Conservation (phyloP, 2,329 filamentous ascomycete species). For the Fusarium albidum region DNA sequence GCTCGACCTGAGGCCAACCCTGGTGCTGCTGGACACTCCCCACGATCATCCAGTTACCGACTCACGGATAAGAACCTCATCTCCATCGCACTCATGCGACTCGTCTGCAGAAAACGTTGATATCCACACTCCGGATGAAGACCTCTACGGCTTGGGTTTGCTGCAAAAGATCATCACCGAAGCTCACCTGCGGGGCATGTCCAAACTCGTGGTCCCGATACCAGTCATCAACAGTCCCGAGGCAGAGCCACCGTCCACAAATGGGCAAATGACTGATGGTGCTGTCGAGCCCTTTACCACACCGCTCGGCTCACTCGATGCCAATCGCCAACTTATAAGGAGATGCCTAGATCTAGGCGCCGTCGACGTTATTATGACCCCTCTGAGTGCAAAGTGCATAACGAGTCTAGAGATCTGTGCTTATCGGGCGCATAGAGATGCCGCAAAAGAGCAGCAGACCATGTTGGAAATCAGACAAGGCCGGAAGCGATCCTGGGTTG, state of each 20-base stretch:
- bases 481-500: constrained; percentile 91
- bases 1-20: constrained; percentile 62
- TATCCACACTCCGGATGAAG: constrained; percentile 54
- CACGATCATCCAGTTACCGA: constrained; percentile 56
- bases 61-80: constrained; percentile 44
- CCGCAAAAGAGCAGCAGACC: constrained; percentile 75
- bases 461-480: constrained; percentile 76
- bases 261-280: constrained; percentile 48
- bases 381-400: constrained; percentile 76
- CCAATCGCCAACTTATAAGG: constrained; percentile 60
- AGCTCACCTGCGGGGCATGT: constrained; percentile 62
- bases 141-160: constrained; percentile 63
- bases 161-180: constrained; percentile 66
- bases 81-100: constrained; percentile 55
- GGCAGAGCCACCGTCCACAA: constrained; percentile 35
- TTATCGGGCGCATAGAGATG: constrained; percentile 82
- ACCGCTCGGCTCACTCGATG: constrained; percentile 38
- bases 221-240: constrained; percentile 58
- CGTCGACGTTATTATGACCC: constrained; percentile 83
- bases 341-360: constrained; percentile 87
- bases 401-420: constrained; percentile 82
- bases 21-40: constrained; percentile 66
- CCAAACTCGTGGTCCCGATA: constrained; percentile 65
- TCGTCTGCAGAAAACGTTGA: constrained; percentile 46
- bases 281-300: constrained; percentile 47